phyloP scores from a whole-genome alignment of 2,329 filamentous ascomycete genomes.

The Trichoderma guizhouense region DNA sequence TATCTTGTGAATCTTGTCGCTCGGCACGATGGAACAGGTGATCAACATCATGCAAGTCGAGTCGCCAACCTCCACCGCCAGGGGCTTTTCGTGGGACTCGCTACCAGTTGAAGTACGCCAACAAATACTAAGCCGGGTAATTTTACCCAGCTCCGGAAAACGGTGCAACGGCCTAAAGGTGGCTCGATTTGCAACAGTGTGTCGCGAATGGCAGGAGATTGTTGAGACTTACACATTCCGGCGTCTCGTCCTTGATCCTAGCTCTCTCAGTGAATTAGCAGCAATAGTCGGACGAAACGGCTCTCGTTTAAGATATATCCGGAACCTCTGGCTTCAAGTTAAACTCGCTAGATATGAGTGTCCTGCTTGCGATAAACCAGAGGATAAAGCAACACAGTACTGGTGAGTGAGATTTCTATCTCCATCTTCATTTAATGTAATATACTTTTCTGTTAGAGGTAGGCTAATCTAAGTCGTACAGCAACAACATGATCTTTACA shows the following conservation, averaged over 20 bases:
- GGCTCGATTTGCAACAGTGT: not conserved
- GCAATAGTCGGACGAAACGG: not conserved
- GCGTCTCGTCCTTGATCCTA: not conserved
- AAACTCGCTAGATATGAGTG: not conserved
- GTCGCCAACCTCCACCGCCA: not conserved
- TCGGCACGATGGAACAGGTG: not conserved
- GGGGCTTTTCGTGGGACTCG: not conserved
- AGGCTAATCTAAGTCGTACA: not conserved
- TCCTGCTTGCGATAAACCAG: not conserved
- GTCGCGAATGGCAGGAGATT: not conserved
- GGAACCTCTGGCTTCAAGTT: not conserved
- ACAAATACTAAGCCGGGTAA: not conserved
- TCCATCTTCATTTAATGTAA: not conserved
- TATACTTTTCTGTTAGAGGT: not conserved
- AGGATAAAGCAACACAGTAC: not conserved
- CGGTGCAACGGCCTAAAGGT: not conserved
- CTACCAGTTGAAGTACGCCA: constrained; percentile 5
- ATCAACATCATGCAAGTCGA: not conserved
- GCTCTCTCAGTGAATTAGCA: not conserved
- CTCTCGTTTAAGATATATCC: not conserved
- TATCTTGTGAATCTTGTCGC: not conserved
- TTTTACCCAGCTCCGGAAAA: not conserved
- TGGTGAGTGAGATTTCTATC: not conserved
- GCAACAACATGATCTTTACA: constrained; percentile 5
- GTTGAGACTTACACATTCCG: not conserved